Evolutionary conservation across 495 filamentous ascomycete genomes (phyloP).

Genomic region (Xylaria palmicola): DNA sequence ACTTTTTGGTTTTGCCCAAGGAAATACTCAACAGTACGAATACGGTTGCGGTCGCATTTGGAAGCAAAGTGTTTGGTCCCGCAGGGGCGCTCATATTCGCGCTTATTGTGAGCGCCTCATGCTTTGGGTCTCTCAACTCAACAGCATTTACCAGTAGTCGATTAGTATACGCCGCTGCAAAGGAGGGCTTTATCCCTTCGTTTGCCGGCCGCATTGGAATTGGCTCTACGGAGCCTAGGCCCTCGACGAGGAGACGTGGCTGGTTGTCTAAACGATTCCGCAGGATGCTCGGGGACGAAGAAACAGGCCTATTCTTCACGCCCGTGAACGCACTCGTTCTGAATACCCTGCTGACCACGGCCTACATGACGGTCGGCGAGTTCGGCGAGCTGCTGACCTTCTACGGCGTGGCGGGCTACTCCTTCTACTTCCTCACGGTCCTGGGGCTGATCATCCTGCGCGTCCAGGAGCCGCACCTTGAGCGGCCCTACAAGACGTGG

Average conservation of each 20-base stretch:
- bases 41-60: constrained; percentile 93
- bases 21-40: constrained; percentile 77
- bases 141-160: constrained; percentile 92
- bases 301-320: constrained; percentile 71
- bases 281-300: constrained; percentile 59
- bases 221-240: constrained; percentile 39
- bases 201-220: constrained; percentile 83
- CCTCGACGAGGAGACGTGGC: constrained; percentile 55
- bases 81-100: constrained; percentile 82
- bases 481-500: constrained; percentile 92
- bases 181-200: constrained; percentile 88
- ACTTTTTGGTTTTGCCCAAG: constrained; percentile 92
- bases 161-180: constrained; percentile 89
- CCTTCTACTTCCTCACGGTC: constrained; percentile 95
- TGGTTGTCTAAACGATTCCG: constrained; percentile 58
- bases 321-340: constrained; percentile 86
- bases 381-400: constrained; percentile 92
- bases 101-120: constrained; percentile 82
- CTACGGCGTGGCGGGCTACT: constrained; percentile 94
- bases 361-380: constrained; percentile 82
- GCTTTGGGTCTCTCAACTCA: constrained; percentile 90
- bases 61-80: constrained; percentile 82
- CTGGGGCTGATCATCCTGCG: constrained; percentile 88
- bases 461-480: constrained; percentile 82
- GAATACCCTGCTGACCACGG: constrained; percentile 67